Percentiles rank a stretch among this genome's conserved stretches.
phyloP scores from a whole-genome alignment of 1,139 yeast species.

The Debaryomyces coudertii region DNA sequence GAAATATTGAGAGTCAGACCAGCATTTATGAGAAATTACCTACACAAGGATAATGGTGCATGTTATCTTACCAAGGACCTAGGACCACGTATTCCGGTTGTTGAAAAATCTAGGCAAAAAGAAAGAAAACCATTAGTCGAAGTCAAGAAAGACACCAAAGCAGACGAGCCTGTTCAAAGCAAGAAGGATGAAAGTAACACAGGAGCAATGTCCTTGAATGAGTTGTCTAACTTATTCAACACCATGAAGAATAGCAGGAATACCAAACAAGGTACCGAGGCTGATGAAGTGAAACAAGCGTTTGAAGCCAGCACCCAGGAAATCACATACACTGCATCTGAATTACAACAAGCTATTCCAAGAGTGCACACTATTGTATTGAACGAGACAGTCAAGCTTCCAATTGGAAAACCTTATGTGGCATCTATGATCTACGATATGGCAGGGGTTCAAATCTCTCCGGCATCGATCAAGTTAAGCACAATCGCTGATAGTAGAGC shows the following conservation, averaged over 20 bases:
- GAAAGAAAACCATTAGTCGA: constrained; percentile 15
- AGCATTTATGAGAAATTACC: constrained; percentile 78
- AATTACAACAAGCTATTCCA: constrained; percentile 39
- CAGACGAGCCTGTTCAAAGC: constrained; percentile 12
- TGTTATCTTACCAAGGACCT: constrained; percentile 59
- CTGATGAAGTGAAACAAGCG: constrained; percentile 10
- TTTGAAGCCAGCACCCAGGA: constrained; percentile 14
- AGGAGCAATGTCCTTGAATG: constrained; percentile 42
- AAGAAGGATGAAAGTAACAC: constrained; percentile 13
- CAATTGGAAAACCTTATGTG: constrained; percentile 33
- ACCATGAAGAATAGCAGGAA: constrained; percentile 23
- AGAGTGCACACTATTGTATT: constrained; percentile 24
- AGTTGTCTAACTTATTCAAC: constrained; percentile 41
- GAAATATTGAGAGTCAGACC: constrained; percentile 79
- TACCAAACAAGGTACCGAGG: constrained; percentile 9
- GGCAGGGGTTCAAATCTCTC: constrained; percentile 37
- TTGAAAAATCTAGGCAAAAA: constrained; percentile 31
- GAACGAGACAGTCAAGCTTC: constrained; percentile 22
- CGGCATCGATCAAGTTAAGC: constrained; percentile 24
- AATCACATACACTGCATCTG: constrained; percentile 31
- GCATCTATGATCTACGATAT: constrained; percentile 28
- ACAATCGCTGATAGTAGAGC: constrained; percentile 16
- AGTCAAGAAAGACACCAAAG: constrained; percentile 14
- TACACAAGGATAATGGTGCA: constrained; percentile 75
- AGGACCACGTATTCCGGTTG: constrained; percentile 66